phyloP scores from a whole-genome alignment of 352 stramenopile species.

The Globisporangium abappressorium region DNA sequence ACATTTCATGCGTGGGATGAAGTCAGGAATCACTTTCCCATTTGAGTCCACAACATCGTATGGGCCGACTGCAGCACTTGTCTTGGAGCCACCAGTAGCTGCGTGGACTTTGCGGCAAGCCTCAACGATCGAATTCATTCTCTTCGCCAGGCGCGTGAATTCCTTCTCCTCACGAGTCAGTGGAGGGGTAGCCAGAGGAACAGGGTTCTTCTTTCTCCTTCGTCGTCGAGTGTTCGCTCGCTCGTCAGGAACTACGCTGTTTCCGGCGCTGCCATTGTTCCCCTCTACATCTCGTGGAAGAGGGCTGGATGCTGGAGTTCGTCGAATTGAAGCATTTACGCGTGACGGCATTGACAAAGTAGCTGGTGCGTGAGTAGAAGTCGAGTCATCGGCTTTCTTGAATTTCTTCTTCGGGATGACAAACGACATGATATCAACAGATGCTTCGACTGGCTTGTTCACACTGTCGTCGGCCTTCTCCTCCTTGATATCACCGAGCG shows the following conservation, averaged over 20 bases:
- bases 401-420: slow-evolving; percentile 44
- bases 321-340: slow-evolving; percentile 3
- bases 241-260: not conserved
- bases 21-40: slow-evolving; percentile 16
- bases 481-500: not conserved
- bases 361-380: not conserved
- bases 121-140: slow-evolving; percentile 54
- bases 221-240: not conserved
- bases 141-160: slow-evolving; percentile 51
- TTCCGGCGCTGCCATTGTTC: not conserved
- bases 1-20: slow-evolving; percentile 20
- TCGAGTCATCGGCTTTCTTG: not conserved
- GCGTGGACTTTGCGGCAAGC: slow-evolving; percentile 7
- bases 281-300: not conserved
- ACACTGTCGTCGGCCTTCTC: not conserved
- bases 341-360: not conserved
- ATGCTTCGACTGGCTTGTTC: not conserved
- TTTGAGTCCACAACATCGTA: slow-evolving; percentile 18
- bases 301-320: slow-evolving; percentile 14
- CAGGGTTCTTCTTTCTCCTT: slow-evolving; percentile 41
- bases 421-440: slow-evolving; percentile 31
- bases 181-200: slow-evolving; percentile 28
- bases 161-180: slow-evolving; percentile 34
- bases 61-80: slow-evolving; percentile 3
- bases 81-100: slow-evolving; percentile 11